Conservation (phyloP, 257 asterid species). For the Nicotiana knightiana region DNA sequence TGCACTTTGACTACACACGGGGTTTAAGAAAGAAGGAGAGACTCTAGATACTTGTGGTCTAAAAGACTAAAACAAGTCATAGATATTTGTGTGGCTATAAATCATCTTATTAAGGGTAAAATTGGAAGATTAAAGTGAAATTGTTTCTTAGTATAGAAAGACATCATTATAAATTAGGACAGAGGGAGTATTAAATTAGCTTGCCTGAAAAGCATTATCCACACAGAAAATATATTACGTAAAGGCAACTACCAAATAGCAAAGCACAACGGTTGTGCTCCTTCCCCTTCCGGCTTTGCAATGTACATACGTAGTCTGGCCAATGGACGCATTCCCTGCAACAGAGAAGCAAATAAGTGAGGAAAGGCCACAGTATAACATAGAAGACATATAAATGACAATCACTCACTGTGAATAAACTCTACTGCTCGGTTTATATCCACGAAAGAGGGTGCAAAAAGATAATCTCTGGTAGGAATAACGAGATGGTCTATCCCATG, state of each 20-base stretch:
- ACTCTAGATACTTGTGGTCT: no score
- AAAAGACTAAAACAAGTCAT: no score
- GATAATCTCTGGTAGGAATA: slow-evolving; percentile 92
- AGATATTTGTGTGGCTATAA: no score
- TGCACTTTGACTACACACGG: no score
- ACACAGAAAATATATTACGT: not conserved
- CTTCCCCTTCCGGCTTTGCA: slow-evolving; percentile 98
- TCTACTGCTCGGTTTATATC: slow-evolving; percentile 81
- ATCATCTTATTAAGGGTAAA: no score
- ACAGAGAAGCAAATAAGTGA: slow-evolving; percentile 7
- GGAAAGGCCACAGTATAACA: not conserved
- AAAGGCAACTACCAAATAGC: slow-evolving; percentile 56
- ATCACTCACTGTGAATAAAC: slow-evolving; percentile 64
- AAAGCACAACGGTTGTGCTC: slow-evolving; percentile 90
- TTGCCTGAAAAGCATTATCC: not conserved
- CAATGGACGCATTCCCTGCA: slow-evolving; percentile 57
- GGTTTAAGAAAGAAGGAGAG: no score
- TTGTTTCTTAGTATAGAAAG: no score
- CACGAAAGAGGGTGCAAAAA: slow-evolving; percentile 83
- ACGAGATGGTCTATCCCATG: slow-evolving; percentile 88
- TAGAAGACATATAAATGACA: not conserved
- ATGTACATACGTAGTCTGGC: slow-evolving; percentile 77
- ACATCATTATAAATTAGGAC: no score
- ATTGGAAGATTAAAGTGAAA: no score
- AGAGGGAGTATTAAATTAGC: no score